Base-by-base conservation (phyloP, 345 rosid species). In the Reutealis trisperma region DNA sequence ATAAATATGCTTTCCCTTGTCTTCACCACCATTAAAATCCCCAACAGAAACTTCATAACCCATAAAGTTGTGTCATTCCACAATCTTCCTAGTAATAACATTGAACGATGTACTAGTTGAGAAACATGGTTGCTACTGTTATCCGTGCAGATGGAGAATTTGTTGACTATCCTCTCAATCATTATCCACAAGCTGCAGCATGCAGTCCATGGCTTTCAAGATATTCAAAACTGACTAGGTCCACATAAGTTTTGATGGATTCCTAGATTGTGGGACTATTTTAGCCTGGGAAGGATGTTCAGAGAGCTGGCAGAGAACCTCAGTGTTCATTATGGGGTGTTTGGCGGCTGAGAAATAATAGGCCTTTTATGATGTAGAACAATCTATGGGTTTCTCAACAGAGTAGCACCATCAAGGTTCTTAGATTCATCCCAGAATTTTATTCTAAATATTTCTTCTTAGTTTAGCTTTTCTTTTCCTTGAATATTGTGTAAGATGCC, bases 331-430 rank as follows among this genome's bases (percentile, higher is more conserved):
- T 54, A 51, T 51, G 59, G 59, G 19, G 72, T 24, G 12, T 21
- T 27, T 41, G 14, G 45, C n/a, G 44, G 41, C 55, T 22, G 4
- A 47, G 58, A 49, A 67, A 47, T 9, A 16, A 2, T 14, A 5
- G 58, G 22, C 25, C 30, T 16, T 68, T 49, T 5, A 42, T 66
- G 70, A 66, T 21, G 7, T 21, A 27, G 51, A 10, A 66, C 54
- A 66, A 42, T 66, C 70, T 42, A 37, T 34, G 44, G 44, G 47
- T 64, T 64, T 37, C 68, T 7, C 10, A 19, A 7, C 21, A 5
- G 5, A 64, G 12, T 52, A 69, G 73, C 25, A 18, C 61, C n/a
- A 25, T 69, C 61, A 70, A 70, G 61, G 12, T 70, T 16, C 18
- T 8, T 51, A 47, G 19, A 4, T 24, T 27, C 37, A 60, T 60